Conservation (phyloP, 768 basidiomycete species). For the Macrolepiota dolichaula region DNA sequence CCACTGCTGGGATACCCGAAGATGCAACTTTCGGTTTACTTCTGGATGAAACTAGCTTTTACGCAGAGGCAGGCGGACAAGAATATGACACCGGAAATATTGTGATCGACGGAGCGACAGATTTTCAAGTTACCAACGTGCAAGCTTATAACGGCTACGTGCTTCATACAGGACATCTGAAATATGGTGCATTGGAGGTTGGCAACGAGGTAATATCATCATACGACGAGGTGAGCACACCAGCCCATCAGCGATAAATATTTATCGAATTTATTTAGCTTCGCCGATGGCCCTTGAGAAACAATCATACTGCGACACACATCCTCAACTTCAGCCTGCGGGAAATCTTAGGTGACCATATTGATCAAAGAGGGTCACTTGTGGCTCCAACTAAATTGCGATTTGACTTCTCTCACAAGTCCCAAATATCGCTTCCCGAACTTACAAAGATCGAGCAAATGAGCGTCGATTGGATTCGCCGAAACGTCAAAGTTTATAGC, state of each 20-base stretch:
- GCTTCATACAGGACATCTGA: constrained; percentile 85
- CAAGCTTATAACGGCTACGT: constrained; percentile 96
- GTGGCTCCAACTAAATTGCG: constrained; percentile 95
- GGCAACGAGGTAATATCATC: constrained; percentile 83
- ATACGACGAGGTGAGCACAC: constrained; percentile 77
- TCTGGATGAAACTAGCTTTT: constrained; percentile 92
- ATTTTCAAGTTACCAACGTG: constrained; percentile 92
- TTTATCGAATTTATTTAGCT: constrained; percentile 40
- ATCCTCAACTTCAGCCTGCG: constrained; percentile 94
- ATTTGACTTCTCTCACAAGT: constrained; percentile 98
- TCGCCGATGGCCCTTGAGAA: constrained; percentile 92
- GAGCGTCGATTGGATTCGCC: constrained; percentile 86
- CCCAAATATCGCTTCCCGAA: constrained; percentile 74
- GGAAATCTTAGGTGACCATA: constrained; percentile 93
- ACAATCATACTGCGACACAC: constrained; percentile 98
- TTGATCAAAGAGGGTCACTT: constrained; percentile 97
- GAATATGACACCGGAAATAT: constrained; percentile 96
- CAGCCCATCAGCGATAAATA: background rate
- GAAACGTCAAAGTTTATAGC: constrained; percentile 85
- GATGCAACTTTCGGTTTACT: constrained; percentile 76
- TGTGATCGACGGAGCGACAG: constrained; percentile 84
- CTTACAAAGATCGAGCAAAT: constrained; percentile 79
- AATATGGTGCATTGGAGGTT: constrained; percentile 80
- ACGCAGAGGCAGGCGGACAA: constrained; percentile 96
- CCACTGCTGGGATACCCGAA: constrained; percentile 65